Evolutionary conservation across 495 filamentous ascomycete genomes (phyloP).

Genomic region (Alectoria sarmentosa): DNA sequence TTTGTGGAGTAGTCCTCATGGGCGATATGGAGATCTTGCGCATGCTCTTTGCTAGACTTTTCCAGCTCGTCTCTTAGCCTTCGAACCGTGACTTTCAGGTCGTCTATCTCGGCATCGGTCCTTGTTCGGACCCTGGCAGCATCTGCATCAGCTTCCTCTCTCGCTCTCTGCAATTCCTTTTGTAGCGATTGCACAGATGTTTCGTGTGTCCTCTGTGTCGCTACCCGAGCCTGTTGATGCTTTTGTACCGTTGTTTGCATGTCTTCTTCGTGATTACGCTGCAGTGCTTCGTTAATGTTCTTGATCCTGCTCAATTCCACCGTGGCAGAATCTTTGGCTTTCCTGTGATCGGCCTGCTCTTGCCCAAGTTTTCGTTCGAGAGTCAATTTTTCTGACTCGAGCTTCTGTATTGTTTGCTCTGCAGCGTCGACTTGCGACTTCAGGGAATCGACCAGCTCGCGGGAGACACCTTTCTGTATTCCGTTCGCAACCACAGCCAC

Average conservation of each 20-base stretch:
- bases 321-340: conserved; percentile 58
- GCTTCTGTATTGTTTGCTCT: conserved; percentile 57
- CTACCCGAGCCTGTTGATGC: conserved; percentile 38
- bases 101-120: conserved; percentile 56
- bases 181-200: conserved; percentile 44
- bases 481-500: conserved; percentile 71
- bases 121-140: conserved; percentile 40
- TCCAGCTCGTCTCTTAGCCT: conserved; percentile 53
- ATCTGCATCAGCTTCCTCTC: conserved; percentile 44
- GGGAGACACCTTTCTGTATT: conserved; percentile 73
- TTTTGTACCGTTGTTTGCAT: conserved; percentile 42
- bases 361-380: conserved; percentile 65
- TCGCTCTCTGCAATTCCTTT: conserved; percentile 41
- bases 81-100: conserved; percentile 52
- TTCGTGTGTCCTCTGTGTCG: conserved; percentile 42
- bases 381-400: conserved; percentile 59
- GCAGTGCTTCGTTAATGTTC: conserved; percentile 63
- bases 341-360: conserved; percentile 67
- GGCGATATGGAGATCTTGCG: conserved; percentile 51
- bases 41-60: conserved; percentile 47
- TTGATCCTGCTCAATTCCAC: conserved; percentile 61
- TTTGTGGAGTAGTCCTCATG: conserved; percentile 49
- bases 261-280: conserved; percentile 60
- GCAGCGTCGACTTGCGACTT: conserved; percentile 70
- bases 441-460: conserved; percentile 76